phyloP scores from a whole-genome alignment of 2,329 filamentous ascomycete species.

The Scorias spongiosa region DNA sequence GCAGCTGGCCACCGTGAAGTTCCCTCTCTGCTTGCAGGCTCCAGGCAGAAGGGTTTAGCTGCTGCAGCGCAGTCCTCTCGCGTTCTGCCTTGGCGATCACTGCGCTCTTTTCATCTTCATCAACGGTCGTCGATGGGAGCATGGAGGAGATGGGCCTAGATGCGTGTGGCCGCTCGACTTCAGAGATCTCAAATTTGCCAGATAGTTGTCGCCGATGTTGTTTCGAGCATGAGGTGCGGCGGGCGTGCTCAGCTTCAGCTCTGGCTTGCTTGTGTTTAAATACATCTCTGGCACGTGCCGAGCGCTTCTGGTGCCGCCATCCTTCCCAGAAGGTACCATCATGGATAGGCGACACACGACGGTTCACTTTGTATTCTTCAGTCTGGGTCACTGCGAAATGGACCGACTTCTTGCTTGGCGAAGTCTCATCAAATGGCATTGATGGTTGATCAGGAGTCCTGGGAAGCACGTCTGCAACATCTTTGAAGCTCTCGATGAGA shows the following conservation, averaged over 20 bases:
- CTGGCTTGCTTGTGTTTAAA: conserved; percentile 75
- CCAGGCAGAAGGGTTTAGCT: conserved; percentile 48
- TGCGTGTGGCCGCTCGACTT: conserved; percentile 26
- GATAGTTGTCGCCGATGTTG: conserved; percentile 67
- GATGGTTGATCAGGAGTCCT: conserved; percentile 15
- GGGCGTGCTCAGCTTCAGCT: conserved; percentile 76
- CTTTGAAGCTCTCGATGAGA: conserved; percentile 15
- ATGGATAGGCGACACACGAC: conserved; percentile 20
- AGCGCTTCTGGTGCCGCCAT: conserved; percentile 43
- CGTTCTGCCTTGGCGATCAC: conserved; percentile 40
- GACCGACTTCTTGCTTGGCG: conserved; percentile 54
- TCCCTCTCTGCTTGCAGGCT: conserved; percentile 45
- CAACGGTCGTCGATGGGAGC: conserved; percentile 20
- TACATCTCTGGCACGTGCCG: conserved; percentile 49
- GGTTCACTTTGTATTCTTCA: conserved; percentile 3
- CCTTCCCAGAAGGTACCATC: conserved; percentile 64
- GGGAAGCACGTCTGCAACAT: conserved; percentile 15
- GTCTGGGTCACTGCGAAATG: conserved; percentile 25
- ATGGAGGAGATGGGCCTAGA: conserved; percentile 31
- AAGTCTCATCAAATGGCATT: conserved; percentile 10
- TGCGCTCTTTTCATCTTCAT: conserved; percentile 21
- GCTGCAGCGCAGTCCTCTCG: conserved; percentile 64
- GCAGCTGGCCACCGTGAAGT: conserved; percentile 44
- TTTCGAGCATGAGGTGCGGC: conserved; percentile 57
- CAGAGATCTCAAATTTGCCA: conserved; percentile 66